phyloP scores from a whole-genome alignment of 2,329 filamentous ascomycete genomes.

The Arthrobotrys sphaeroides region DNA sequence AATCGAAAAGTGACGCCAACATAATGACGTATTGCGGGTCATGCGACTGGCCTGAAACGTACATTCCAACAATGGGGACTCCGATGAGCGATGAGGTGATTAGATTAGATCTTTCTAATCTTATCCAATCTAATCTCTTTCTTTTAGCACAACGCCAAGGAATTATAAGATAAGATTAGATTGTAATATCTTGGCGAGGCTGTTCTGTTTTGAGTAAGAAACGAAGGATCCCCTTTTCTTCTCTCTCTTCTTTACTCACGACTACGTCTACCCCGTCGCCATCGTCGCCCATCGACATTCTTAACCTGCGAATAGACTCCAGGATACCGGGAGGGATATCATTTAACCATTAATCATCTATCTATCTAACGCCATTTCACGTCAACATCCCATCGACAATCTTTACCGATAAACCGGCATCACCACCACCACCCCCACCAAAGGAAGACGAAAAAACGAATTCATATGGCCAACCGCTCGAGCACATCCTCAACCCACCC shows the following conservation, averaged over 20 bases:
- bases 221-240: slow-evolving; percentile 3
- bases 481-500: slow-evolving; percentile 22
- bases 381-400: no score
- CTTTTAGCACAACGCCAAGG: no score
- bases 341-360: no score
- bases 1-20: neutral
- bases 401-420: neutral
- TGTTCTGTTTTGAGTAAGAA: neutral
- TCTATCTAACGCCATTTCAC: no score
- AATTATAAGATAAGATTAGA: slow-evolving; percentile 1
- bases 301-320: no score
- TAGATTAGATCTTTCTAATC: neutral
- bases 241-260: no score
- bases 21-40: slow-evolving; percentile 27
- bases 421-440: neutral
- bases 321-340: no score
- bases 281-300: no score
- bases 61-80: no score
- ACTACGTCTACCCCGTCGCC: no score
- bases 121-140: neutral
- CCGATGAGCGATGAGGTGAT: neutral
- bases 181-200: neutral
- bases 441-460: neutral
- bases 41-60: slow-evolving; percentile 16
- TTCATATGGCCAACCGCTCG: slow-evolving; percentile 19